These are phyloP conservation scores for Fusarium musae DNA, from an alignment of 2,329 filamentous ascomycete species.

Conservation along the genomic window DNA sequence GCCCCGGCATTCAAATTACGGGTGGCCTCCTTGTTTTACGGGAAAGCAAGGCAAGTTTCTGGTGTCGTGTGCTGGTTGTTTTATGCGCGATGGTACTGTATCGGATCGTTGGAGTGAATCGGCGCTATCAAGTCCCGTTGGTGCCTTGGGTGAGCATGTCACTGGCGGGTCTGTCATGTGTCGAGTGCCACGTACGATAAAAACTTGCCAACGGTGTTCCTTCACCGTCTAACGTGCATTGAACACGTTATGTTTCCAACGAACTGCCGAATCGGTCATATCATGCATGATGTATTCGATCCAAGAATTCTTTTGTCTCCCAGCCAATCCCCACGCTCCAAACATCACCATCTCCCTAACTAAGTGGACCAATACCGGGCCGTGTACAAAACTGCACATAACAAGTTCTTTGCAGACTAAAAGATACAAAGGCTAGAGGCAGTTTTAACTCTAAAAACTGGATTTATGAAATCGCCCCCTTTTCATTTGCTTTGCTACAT, in stretches of 20 bases:
- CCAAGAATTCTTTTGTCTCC: neutral
- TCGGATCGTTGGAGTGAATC: conserved; percentile 10
- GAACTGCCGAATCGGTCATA: neutral
- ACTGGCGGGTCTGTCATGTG: conserved; percentile 1
- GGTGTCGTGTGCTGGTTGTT: neutral
- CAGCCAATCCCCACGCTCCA: neutral
- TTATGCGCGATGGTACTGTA: neutral
- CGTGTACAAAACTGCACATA: neutral
- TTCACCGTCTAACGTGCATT: neutral
- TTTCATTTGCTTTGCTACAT: neutral
- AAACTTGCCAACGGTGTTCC: neutral
- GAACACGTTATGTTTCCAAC: neutral
- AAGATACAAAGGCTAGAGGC: neutral
- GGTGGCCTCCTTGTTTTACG: neutral
- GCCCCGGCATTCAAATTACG: neutral
- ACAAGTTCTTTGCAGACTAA: neutral
- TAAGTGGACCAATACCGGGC: neutral
- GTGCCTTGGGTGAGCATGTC: neutral
- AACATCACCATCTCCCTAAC: neutral
- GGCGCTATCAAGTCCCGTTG: neutral
- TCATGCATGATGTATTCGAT: neutral
- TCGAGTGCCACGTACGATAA: neutral
- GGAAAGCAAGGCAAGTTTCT: neutral
- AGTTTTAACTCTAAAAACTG: neutral
- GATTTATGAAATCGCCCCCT: conserved; percentile 11